Evolutionary conservation across 2,329 filamentous ascomycete species (phyloP), one percentile per base, ranked within the genome.

Genomic region (Pseudonectria foliicola): DNA sequence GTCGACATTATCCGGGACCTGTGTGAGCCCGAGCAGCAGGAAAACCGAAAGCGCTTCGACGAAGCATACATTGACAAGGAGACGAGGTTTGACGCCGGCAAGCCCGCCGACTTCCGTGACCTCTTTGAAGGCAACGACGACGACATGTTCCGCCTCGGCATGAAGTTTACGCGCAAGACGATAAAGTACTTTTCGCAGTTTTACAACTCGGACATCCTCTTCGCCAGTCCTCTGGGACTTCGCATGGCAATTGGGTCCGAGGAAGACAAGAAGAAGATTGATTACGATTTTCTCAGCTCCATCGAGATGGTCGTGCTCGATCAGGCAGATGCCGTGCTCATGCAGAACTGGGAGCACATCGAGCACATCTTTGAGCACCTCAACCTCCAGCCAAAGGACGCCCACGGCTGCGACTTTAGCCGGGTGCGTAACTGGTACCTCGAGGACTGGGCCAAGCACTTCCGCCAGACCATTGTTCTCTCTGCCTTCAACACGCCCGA

Each of bases 331-430:
- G 88, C 88, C 0, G 75, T 95, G 27, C 75, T 94, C 7, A 95
- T 95, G 88, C 92, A 98, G 60, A 96, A 95, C 59, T 96, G 90
- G 89, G 88, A 95, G 53, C 90, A 98, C 56, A 77, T 95, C 41
- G 85, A 93, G 58, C 85, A 85, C 57, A 84, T 95, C 50, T 89
- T 96, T 54, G 80, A 86, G 43, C 86, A 95, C 57, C 74, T 98
- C 43, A 98, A 98, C 58, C 71, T 84, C 14, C 86, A 94, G 52
- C 90, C 92, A 25, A 86, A 82, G 53, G 85, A 94, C 50, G 77
- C 86, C 1, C 89, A 95, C 59, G 89, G 85, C 45, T 94, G 87
- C 53, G 92, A 98, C 65, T 95, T 96, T 57, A 85, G 82, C 47
- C 84, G 92, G 13, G 85, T 96, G 6, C 76, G 89, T 33, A 78